Conservation (phyloP, 1,139 yeast genomes). For the Nakaseomyces glabratus region DNA sequence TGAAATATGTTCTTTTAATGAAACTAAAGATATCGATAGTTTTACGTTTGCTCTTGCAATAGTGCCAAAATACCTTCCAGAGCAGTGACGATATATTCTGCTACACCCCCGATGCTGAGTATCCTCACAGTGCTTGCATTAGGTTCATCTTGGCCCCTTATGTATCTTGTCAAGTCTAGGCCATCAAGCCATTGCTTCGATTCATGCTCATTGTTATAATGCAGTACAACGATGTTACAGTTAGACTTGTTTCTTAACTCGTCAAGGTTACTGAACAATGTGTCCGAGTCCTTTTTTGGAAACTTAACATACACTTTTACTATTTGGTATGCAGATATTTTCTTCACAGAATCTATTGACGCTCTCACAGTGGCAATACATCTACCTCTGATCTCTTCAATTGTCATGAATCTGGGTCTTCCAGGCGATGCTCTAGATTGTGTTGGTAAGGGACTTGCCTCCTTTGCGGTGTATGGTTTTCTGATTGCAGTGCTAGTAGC, state of each 20-base stretch:
- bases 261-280: conserved; percentile 23
- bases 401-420: conserved; percentile 20
- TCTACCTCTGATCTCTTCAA: conserved; percentile 25
- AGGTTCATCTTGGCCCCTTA: conserved; percentile 17
- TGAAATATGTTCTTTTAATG: no score
- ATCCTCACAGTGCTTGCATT: conserved; percentile 30
- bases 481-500: no score
- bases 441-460: no score
- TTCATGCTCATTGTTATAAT: conserved; percentile 29
- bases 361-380: conserved; percentile 26
- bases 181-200: conserved; percentile 26
- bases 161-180: conserved; percentile 17
- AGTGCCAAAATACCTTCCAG: conserved; percentile 20
- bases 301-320: conserved; percentile 28
- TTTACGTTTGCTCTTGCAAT: conserved; percentile 11
- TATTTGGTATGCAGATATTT: conserved; percentile 27
- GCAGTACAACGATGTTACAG: conserved; percentile 30
- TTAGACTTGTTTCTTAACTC: conserved; percentile 25
- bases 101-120: conserved; percentile 31
- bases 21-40: no score
- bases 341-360: conserved; percentile 21
- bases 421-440: conserved; percentile 1
- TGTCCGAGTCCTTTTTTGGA: conserved; percentile 27
- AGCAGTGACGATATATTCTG: conserved; percentile 27
- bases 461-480: no score